phyloP scores from a whole-genome alignment of 805 yeast species.

The Blastobotrys mokoenaii region DNA sequence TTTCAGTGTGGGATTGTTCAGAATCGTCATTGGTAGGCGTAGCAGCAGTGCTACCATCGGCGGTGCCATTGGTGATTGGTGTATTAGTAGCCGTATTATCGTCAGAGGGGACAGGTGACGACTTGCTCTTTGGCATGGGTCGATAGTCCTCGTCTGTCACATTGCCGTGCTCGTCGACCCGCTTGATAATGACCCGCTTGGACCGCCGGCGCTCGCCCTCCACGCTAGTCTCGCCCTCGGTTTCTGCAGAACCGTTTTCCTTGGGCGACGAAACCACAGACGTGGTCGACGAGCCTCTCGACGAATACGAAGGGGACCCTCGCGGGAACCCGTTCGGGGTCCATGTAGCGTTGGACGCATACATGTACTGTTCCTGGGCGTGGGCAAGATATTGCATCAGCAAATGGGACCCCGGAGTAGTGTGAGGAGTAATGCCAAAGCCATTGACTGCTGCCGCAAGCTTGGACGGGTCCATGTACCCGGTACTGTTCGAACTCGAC shows the following conservation, averaged over 20 bases:
- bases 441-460: not conserved
- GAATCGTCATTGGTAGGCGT: too few species aligned
- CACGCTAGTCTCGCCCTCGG: not conserved
- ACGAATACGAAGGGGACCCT: too few species aligned
- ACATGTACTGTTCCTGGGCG: conserved; percentile 40
- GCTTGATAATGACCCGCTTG: not conserved
- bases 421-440: conserved; percentile 2
- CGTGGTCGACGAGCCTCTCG: too few species aligned
- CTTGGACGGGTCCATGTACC: not conserved
- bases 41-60: too few species aligned
- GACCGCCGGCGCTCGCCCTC: not conserved
- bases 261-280: not conserved
- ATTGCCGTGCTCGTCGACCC: not conserved
- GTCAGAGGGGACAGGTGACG: too few species aligned
- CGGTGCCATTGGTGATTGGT: too few species aligned
- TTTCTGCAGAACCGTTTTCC: not conserved
- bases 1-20: too few species aligned
- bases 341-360: conserved; percentile 17
- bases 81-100: too few species aligned
- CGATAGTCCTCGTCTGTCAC: too few species aligned
- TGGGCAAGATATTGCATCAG: conserved; percentile 76
- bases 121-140: too few species aligned
- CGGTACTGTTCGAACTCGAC: not conserved
- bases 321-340: not conserved
- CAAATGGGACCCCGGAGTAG: conserved; percentile 56